Evolutionary conservation across 2,329 filamentous ascomycete species (phyloP).

Genomic region (Xylaria sp.): DNA sequence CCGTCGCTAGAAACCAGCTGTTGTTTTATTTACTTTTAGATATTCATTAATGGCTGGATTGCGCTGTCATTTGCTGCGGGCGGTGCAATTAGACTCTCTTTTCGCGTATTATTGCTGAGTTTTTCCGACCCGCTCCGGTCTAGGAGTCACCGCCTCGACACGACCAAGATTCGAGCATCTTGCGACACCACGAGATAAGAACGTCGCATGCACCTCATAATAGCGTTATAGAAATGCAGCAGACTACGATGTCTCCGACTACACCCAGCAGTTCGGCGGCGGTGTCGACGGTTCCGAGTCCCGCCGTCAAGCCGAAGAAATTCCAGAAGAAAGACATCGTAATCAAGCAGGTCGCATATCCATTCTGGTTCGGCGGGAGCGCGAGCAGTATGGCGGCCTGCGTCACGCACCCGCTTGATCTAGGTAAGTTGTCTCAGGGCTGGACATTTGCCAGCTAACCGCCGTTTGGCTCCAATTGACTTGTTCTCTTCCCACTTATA

Average conservation of each 20-base stretch:
- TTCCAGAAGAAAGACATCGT: slow-evolving; percentile 56
- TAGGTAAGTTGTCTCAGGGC: slow-evolving; percentile 68
- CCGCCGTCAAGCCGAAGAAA: slow-evolving; percentile 45
- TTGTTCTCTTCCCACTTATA: slow-evolving; percentile 44
- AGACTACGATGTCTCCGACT: slow-evolving; percentile 39
- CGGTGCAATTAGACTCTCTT: slow-evolving; percentile 33
- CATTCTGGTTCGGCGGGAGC: slow-evolving; percentile 97
- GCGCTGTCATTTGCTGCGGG: slow-evolving; percentile 37
- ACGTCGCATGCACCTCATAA: not conserved
- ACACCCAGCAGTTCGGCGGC: slow-evolving; percentile 40
- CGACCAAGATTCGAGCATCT: not conserved
- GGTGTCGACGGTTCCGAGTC: slow-evolving; percentile 37
- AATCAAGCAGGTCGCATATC: slow-evolving; percentile 65
- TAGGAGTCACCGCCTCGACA: not conserved
- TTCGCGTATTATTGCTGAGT: slow-evolving; percentile 21
- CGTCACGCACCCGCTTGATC: slow-evolving; percentile 92
- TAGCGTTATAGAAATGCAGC: slow-evolving; percentile 20
- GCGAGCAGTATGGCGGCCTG: slow-evolving; percentile 91
- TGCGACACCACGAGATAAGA: not conserved
- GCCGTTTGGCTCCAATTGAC: slow-evolving; percentile 3
- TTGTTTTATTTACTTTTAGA: slow-evolving; percentile 22
- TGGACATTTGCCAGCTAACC: slow-evolving; percentile 1
- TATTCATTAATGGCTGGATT: slow-evolving; percentile 43
- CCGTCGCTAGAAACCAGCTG: slow-evolving; percentile 12
- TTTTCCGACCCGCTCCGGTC: slow-evolving; percentile 3